Evolutionary conservation across 2,329 filamentous ascomycete species (phyloP), one percentile per base, ranked within the genome.

Genomic region (Penicillium crustosum): DNA sequence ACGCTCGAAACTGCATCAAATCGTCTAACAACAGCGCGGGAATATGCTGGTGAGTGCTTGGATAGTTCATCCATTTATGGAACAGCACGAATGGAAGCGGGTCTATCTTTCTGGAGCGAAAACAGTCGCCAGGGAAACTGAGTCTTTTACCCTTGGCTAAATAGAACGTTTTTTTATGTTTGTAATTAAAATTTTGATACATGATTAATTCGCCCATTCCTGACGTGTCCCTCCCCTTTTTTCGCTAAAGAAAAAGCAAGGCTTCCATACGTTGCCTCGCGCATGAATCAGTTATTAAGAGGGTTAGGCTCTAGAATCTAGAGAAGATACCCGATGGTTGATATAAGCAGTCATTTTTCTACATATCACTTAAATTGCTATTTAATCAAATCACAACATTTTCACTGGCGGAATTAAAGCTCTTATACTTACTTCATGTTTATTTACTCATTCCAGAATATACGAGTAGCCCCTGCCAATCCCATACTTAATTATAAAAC

Each of bases 1-100:
- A 63, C 55, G 2, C 49, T 57, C 2, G 57, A 59, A 44, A 43
- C n/a, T 42, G 64, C 49, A 39, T 64, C 56, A 6, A 55, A 39
- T 4, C 52, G 51, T 23, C 49, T 62, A 9, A 36, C 9, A 15
- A 7, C 27, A 12, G 60, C 60, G 6, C 35, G 60, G 10, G 55
- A 62, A 25, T 56, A 60, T 61, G 60, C 60, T 15, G 60, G 60
- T 21, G 60, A 62, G 35, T 55, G 29, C 6, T 49, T 62, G 39
- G 60, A 62, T 57, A 62, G 60, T 49, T 43, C 60, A 2, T 58
- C 57, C 3, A 58, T 60, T 6, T 62, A 62, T 60, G 60, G 58
- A 21, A 43, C 52, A n/a, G 60, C 38, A 1, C 43, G 60, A 19
- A 51, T 55, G 29, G 60, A 62, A 25, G 55, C 52, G 4, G 60